Base-by-base conservation (phyloP, 2,329 filamentous ascomycete species). In the Neoscytalidium dimidiatum region DNA sequence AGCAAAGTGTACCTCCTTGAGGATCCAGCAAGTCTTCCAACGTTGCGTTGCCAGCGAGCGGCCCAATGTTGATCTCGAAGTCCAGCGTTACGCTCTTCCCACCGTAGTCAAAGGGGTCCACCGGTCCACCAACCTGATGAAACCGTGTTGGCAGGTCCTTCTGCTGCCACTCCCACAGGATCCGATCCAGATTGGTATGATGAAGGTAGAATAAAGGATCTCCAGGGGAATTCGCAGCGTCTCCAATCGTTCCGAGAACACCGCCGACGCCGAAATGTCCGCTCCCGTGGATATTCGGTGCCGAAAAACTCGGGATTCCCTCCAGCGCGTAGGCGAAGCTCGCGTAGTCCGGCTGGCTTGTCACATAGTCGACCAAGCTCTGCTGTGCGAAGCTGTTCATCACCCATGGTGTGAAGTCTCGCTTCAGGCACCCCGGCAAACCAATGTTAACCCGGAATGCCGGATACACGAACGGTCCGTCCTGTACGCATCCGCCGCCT, bases 401-500 rank as follows among this genome's bases (percentile, higher is more conserved):
- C 53, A 73, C 63, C 63, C 68, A 67, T 9, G 69, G 67, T 26
- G 70, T 69, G 64, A 77, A 76, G 33, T 78, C 75, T 26, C 75
- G 71, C 3, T 68, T 69, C 9, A 79, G 67, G 33, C 74, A 77
- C 28, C 65, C 64, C 4, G 67, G 66, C 28, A 67, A 67, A 33
- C 68, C 67, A 65, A 71, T 65, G 66, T 74, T 72, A 46, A 73
- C 51, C 46, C 56, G 68, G 61, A 73, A 75, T 3, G 64, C 62
- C 3, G 67, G 48, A 9, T 69, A 51, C 68, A 77, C 79, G 73
- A 86, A 85, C 0, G 84, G 84, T 0, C 84, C 84, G 0, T 75
- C 78, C n/a, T 71, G 77, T 3, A 88, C 76, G 70, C 85, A 87
- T 1, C 85, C 85, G 41, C 85, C 85, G 13, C 85, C 85, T 0